Percentiles rank a stretch among this genome's conserved stretches.
Evolutionary conservation across 2,329 filamentous ascomycete species (phyloP).

Genomic region (Aureobasidium sp.): DNA sequence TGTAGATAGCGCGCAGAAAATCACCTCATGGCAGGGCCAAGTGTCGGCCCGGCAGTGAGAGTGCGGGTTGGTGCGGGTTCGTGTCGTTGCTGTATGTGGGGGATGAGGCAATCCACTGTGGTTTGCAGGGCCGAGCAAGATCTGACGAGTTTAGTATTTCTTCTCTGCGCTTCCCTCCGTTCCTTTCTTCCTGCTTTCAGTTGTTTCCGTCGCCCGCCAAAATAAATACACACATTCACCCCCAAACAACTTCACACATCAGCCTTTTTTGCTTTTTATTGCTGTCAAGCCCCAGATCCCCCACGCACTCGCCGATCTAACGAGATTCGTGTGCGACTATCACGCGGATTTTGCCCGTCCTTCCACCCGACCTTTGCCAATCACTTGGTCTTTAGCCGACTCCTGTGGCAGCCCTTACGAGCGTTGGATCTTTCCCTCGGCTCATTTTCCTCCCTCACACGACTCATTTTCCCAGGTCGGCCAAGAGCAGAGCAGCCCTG

Average conservation of each 20-base stretch:
- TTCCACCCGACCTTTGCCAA: constrained; percentile 6
- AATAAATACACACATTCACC: not conserved
- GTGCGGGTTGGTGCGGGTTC: not conserved
- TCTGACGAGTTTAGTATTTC: not conserved
- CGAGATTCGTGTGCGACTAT: constrained; percentile 1
- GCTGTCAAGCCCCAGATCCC: constrained; percentile 8
- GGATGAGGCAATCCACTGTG: constrained; percentile 2
- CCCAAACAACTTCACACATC: not conserved
- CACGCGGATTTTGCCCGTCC: not conserved
- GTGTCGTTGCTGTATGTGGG: not conserved
- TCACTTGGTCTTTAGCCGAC: not conserved
- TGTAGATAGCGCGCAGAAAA: not conserved
- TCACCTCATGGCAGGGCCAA: not conserved
- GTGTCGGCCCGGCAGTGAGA: constrained; percentile 3
- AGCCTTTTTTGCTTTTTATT: constrained; percentile 6
- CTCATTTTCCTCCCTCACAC: not conserved
- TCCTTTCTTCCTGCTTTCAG: not conserved
- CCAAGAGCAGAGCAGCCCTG: constrained; percentile 1
- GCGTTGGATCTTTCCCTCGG: constrained; percentile 4
- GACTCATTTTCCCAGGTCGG: constrained; percentile 7
- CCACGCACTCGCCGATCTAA: not conserved
- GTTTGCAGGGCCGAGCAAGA: constrained; percentile 4
- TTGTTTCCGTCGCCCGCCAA: not conserved
- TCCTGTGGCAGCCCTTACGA: not conserved
- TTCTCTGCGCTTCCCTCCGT: not conserved